These are phyloP conservation scores for Lomentospora prolificans DNA, from an alignment of 2,329 filamentous ascomycete species.

Conservation along the genomic window DNA sequence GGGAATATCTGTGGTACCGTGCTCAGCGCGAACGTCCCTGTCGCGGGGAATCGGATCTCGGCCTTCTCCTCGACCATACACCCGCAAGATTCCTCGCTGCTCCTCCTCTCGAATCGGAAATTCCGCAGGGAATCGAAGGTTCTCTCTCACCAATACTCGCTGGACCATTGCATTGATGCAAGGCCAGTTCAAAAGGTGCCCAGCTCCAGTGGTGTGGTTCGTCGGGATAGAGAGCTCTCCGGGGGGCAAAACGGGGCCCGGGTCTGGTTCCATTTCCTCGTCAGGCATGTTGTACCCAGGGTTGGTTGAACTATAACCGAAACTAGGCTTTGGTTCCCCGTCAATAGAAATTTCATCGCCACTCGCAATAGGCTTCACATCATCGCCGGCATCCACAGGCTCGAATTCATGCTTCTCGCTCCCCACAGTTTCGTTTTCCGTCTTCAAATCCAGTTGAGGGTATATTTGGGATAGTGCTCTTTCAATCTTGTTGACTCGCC, in stretches of 20 bases:
- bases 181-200: slow-evolving; percentile 66
- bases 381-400: slow-evolving; percentile 5
- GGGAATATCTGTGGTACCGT: slow-evolving; percentile 29
- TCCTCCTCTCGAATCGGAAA: slow-evolving; percentile 73
- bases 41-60: slow-evolving; percentile 20
- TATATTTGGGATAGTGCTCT: slow-evolving; percentile 12
- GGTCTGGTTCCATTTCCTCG: slow-evolving; percentile 35
- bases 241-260: slow-evolving; percentile 38
- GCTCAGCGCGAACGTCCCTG: slow-evolving; percentile 18
- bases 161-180: slow-evolving; percentile 56
- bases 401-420: neutral
- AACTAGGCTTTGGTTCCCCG: neutral
- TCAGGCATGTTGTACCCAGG: slow-evolving; percentile 28
- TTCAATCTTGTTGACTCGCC: slow-evolving; percentile 8
- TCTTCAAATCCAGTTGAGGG: slow-evolving; percentile 9
- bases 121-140: slow-evolving; percentile 49
- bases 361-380: neutral
- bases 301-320: slow-evolving; percentile 13
- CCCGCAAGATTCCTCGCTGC: slow-evolving; percentile 59
- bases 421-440: slow-evolving; percentile 1
- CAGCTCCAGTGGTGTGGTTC: slow-evolving; percentile 85
- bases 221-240: slow-evolving; percentile 64
- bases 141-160: slow-evolving; percentile 34
- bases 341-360: neutral
- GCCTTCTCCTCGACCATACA: slow-evolving; percentile 70